Evolutionary conservation across 345 rosid genomes (phyloP), one percentile per base, ranked within the genome.

Genomic region (Camelina laxa): DNA sequence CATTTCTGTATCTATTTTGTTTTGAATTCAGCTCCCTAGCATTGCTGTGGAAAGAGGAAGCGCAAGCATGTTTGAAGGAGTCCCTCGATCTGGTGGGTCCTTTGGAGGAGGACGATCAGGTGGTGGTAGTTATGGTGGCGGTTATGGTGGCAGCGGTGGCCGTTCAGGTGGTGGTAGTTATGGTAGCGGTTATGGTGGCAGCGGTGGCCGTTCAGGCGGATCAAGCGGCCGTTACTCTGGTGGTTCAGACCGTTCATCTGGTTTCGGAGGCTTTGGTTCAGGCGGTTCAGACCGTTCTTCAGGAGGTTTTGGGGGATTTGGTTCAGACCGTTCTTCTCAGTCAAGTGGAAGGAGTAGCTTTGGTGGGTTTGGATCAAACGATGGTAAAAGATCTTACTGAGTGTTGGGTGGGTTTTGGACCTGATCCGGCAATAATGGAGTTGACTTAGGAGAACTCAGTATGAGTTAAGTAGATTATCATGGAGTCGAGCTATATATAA

Each of bases 1-100:
- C 53, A 7, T 8, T 24, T 19, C 1, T 47, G 7, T 50, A 60
- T 51, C 38, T 48, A 7, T 51, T 22, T 7, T 65, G 41, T 53
- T 31, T 57, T 65, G 24, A 36, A 16, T 47, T 51, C 85, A 91
- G 97, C 88, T 91, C 39, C 91, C 94, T 9, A 85, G 73, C 73
- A 84, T 92, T 10, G 68, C 80, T 11, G 85, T 61, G 24, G 90
- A 87, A 56, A 85, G 83, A 48, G 88, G 85, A 68, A 82, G 74
- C 59, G 77, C 63, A 22, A 84, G 81, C 70, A 84, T 87, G 87
- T 38, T 68, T 4, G 65, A 27, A 64, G 81, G 76, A 50, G 80
- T 84, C 54, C 70, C 82, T 60, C 83, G 83, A 44, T 74, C 67
- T 50, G 72, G 82, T 67, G 79, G 80, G 48, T 79, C 81, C 14